These are phyloP conservation scores for Globisporangium nunn DNA, from an alignment of 352 stramenopile species.

Conservation along the genomic window DNA sequence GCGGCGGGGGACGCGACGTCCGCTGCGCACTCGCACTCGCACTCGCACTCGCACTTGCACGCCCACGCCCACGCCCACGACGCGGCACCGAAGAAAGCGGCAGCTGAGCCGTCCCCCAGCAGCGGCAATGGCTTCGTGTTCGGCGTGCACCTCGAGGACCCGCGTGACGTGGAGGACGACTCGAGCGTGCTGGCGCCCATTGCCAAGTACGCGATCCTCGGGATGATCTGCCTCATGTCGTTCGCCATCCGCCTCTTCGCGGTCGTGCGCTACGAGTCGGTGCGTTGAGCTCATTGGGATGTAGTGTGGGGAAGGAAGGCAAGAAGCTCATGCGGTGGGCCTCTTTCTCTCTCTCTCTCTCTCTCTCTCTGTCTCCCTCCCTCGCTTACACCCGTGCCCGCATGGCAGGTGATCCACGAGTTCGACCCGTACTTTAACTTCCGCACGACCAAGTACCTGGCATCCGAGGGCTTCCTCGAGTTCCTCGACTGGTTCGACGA, in stretches of 20 bases:
- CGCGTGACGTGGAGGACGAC: slow-evolving; percentile 64
- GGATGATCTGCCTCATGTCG: slow-evolving; percentile 90
- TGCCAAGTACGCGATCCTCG: slow-evolving; percentile 87
- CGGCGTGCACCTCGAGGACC: slow-evolving; percentile 50
- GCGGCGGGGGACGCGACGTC: not conserved
- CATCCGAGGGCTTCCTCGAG: slow-evolving; percentile 84
- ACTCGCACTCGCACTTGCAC: not conserved
- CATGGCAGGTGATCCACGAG: slow-evolving; percentile 86
- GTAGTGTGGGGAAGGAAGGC: too few species aligned
- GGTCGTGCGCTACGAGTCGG: slow-evolving; percentile 90
- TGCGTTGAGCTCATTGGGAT: slow-evolving; percentile 18
- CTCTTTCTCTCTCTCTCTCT: too few species aligned
- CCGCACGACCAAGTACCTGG: slow-evolving; percentile 94
- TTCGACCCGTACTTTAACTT: slow-evolving; percentile 99
- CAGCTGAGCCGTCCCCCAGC: not conserved
- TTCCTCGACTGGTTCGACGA: slow-evolving; percentile 99
- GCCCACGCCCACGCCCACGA: not conserved
- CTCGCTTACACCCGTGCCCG: slow-evolving; percentile 59
- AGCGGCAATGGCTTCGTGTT: slow-evolving; percentile 27
- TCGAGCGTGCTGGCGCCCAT: slow-evolving; percentile 63
- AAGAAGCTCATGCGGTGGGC: too few species aligned
- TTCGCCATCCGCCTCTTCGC: slow-evolving; percentile 92
- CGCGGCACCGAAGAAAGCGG: slow-evolving; percentile 7
- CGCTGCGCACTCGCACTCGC: not conserved
- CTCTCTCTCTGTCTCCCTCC: too few species aligned